Evolutionary conservation across 2,329 filamentous ascomycete species (phyloP).

Genomic region (Microdochium trichocladiopsis): DNA sequence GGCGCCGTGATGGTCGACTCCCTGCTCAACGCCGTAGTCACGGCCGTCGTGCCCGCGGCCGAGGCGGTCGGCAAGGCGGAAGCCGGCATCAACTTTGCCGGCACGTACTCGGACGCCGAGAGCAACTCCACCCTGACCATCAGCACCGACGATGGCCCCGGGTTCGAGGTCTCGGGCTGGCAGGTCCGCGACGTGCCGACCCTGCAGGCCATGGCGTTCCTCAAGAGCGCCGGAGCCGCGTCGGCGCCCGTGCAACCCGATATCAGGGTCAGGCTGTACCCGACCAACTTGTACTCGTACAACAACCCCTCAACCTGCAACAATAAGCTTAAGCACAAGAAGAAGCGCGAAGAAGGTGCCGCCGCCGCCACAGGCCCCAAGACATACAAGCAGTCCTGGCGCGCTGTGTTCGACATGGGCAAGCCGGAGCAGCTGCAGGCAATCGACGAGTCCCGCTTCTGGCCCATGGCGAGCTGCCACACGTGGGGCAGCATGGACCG

Average conservation of each 20-base stretch:
- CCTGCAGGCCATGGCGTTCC: not conserved
- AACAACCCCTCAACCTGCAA: not conserved
- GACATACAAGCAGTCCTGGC: slow-evolving; percentile 10
- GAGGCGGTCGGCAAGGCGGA: slow-evolving; percentile 33
- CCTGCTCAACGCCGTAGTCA: slow-evolving; percentile 18
- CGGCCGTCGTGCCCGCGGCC: slow-evolving; percentile 29
- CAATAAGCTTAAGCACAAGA: not conserved
- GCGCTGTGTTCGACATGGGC: slow-evolving; percentile 12
- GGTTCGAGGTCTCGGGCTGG: slow-evolving; percentile 29
- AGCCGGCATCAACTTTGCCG: slow-evolving; percentile 19
- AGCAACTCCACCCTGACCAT: slow-evolving; percentile 33
- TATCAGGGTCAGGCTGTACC: slow-evolving; percentile 15
- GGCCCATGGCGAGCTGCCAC: slow-evolving; percentile 13
- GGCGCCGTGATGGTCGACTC: slow-evolving; percentile 11
- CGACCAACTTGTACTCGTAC: slow-evolving; percentile 11
- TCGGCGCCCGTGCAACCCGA: slow-evolving; percentile 6
- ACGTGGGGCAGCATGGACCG: slow-evolving; percentile 17
- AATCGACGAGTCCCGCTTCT: slow-evolving; percentile 13
- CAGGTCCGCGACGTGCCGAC: slow-evolving; percentile 25
- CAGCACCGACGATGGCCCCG: slow-evolving; percentile 27
- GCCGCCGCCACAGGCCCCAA: not conserved
- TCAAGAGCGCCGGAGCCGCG: slow-evolving; percentile 28
- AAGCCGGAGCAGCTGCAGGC: slow-evolving; percentile 9
- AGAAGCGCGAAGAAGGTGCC: not conserved
- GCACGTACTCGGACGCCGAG: slow-evolving; percentile 27